Conservation (phyloP, 139 green algal genomes). For the Closterium sp. region DNA sequence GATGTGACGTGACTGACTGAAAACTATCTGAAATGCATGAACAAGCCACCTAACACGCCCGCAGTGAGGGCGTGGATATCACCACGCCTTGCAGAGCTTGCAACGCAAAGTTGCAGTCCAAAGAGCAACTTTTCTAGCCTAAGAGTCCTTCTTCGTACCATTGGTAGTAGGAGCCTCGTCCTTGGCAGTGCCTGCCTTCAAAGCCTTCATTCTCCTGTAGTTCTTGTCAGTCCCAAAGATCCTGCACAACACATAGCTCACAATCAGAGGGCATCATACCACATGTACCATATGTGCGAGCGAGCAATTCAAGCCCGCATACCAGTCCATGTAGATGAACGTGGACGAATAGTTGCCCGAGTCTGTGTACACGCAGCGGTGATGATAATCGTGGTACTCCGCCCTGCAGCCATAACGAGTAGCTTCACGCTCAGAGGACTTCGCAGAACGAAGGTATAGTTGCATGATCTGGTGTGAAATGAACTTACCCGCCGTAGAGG, state of each 20-base stretch:
- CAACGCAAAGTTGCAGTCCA: background rate
- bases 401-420: slow-evolving; percentile 10
- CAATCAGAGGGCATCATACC: background rate
- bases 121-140: background rate
- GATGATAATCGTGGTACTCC: slow-evolving; percentile 54
- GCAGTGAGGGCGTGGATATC: background rate
- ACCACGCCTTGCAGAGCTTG: background rate
- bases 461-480: background rate
- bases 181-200: slow-evolving; percentile 12
- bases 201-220: slow-evolving; percentile 27
- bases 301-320: background rate
- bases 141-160: background rate
- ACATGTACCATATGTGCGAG: slow-evolving; percentile 3
- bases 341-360: slow-evolving; percentile 53
- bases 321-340: slow-evolving; percentile 56
- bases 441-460: background rate
- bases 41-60: background rate
- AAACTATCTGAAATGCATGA: too few relatives aligned
- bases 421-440: background rate
- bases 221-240: slow-evolving; percentile 39
- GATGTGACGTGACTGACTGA: background rate
- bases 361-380: slow-evolving; percentile 53
- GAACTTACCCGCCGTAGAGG: slow-evolving; percentile 51
- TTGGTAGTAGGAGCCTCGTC: background rate
- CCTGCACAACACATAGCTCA: slow-evolving; percentile 1